These are phyloP conservation scores for Dryas drummondii DNA, from an alignment of 306 rosid genomes.

Conservation along the genomic window DNA sequence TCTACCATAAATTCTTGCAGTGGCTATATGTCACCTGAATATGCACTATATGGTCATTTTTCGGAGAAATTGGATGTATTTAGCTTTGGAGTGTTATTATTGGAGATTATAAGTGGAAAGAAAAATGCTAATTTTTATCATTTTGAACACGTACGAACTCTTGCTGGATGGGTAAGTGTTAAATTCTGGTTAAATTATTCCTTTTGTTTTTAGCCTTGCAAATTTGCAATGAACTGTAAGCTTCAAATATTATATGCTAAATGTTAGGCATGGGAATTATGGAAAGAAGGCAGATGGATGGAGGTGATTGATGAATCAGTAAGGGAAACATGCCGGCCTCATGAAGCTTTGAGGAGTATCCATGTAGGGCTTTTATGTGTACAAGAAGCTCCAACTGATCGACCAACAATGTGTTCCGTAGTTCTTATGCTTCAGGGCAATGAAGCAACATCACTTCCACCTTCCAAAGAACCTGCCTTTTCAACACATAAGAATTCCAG, in stretches of 20 bases:
- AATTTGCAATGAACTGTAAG: too few relatives aligned
- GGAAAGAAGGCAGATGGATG: constrained; percentile 28
- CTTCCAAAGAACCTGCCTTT: constrained; percentile 15
- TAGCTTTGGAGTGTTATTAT: too few relatives aligned
- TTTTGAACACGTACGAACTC: too few relatives aligned
- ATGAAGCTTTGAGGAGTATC: constrained; percentile 17
- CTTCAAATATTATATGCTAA: too few relatives aligned
- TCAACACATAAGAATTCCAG: not conserved
- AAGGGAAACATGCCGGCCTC: constrained; percentile 6
- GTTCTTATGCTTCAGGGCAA: not conserved
- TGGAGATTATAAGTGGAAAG: too few relatives aligned
- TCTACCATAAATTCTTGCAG: not conserved
- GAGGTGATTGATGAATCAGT: constrained; percentile 19
- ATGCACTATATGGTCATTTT: too few relatives aligned
- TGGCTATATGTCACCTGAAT: constrained; percentile 30
- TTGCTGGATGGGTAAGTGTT: too few relatives aligned
- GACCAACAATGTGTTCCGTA: constrained; percentile 21
- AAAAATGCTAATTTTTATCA: too few relatives aligned
- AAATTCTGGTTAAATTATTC: too few relatives aligned
- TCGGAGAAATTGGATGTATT: too few relatives aligned
- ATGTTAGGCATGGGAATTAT: constrained; percentile 24
- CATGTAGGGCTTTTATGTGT: constrained; percentile 24
- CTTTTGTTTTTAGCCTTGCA: too few relatives aligned
- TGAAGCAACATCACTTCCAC: constrained; percentile 17
- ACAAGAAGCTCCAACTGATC: constrained; percentile 19